Percentiles rank a stretch among this genome's conserved stretches.
Conservation (phyloP, 2,329 filamentous ascomycete species). For the Aspergillus aculeatus region DNA sequence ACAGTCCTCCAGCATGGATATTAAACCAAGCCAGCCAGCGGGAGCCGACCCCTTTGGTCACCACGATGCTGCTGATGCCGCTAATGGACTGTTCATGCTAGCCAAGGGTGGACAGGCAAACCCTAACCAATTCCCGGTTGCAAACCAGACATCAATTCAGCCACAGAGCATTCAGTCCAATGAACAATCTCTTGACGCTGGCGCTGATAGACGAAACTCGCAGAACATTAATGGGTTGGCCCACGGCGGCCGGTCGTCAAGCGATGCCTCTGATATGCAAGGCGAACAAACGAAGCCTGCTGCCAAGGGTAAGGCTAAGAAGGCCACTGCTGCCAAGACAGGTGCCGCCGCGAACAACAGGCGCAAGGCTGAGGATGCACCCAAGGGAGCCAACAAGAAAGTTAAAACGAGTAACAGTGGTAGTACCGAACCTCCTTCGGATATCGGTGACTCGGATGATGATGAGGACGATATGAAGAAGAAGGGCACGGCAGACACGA, state of each 20-base stretch:
- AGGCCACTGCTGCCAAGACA: conserved; percentile 52
- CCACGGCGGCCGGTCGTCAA: conserved; percentile 64
- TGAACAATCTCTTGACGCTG: conserved; percentile 48
- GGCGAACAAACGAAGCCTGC: conserved; percentile 65
- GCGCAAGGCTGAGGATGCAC: conserved; percentile 73
- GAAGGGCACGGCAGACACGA: conserved; percentile 55
- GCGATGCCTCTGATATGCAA: conserved; percentile 70
- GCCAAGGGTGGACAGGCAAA: conserved; percentile 63
- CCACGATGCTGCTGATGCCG: conserved; percentile 88
- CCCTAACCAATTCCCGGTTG: conserved; percentile 54
- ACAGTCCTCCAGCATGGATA: conserved; percentile 44
- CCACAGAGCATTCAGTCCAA: conserved; percentile 54
- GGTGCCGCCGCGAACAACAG: conserved; percentile 60
- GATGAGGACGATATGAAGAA: conserved; percentile 48
- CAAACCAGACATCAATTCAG: conserved; percentile 52
- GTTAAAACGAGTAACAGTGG: conserved; percentile 58
- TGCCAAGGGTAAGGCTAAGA: conserved; percentile 68
- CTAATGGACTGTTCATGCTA: conserved; percentile 89
- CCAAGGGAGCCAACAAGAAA: conserved; percentile 73
- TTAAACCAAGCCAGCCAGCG: conserved; percentile 46
- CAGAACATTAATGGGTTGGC: conserved; percentile 47
- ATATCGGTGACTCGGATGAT: conserved; percentile 54
- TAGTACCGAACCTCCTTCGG: conserved; percentile 40
- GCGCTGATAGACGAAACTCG: conserved; percentile 44
- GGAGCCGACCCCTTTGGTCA: conserved; percentile 71